A percentile compares a stretch with the other conserved stretches of the same genome.
These are phyloP conservation scores for Solanum habrochaites DNA, from an alignment of 257 asterid species.

Conservation along the genomic window DNA sequence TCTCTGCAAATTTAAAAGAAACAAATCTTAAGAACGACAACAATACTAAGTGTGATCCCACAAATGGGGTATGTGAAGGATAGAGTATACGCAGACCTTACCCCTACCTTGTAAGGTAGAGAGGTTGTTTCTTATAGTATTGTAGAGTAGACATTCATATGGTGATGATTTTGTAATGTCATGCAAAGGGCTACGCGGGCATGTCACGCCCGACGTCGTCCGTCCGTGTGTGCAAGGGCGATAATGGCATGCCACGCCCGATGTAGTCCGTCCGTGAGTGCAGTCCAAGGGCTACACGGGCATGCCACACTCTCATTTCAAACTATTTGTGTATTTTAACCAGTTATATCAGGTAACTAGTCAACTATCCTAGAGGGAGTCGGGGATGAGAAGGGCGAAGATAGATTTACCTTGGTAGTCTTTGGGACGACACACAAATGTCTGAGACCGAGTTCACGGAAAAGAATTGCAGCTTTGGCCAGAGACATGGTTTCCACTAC, in stretches of 20 bases:
- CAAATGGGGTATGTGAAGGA: too few species aligned
- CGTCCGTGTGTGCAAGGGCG: too few species aligned
- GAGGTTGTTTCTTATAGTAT: neutral
- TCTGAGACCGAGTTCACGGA: constrained; percentile 80
- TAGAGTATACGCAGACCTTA: neutral
- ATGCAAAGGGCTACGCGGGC: too few species aligned
- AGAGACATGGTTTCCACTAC: constrained; percentile 93
- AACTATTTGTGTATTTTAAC: neutral
- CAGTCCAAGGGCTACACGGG: too few species aligned
- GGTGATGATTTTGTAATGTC: neutral
- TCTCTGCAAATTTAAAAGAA: constrained; percentile 39
- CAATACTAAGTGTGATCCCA: neutral
- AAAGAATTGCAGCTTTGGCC: constrained; percentile 89
- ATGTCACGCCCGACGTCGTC: too few species aligned
- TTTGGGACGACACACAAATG: constrained; percentile 90
- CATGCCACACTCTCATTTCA: too few species aligned
- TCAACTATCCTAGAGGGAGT: neutral
- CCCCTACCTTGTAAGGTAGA: neutral
- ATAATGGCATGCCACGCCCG: too few species aligned
- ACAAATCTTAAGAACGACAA: neutral
- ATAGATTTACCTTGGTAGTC: constrained; percentile 56
- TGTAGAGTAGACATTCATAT: neutral
- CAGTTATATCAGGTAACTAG: neutral
- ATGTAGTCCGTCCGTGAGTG: too few species aligned
- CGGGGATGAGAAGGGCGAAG: neutral